Evolutionary conservation across 225 moss, liverwort and hornwort species (phyloP), one percentile per base, ranked within the genome.

Genomic region (Polytrichum formosum): DNA sequence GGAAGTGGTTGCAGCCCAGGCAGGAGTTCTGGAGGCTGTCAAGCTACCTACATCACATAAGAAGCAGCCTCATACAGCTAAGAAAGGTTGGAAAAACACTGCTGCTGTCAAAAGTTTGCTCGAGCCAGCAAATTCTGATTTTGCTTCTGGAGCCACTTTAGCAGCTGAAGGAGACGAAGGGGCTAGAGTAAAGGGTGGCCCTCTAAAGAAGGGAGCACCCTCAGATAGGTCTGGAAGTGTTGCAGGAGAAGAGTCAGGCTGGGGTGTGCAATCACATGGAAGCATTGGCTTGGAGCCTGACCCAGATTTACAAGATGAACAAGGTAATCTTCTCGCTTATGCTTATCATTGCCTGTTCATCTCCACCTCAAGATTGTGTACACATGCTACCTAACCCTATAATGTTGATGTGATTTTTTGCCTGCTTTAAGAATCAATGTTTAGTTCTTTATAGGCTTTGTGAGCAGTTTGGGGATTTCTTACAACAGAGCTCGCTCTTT

Each of bases 181-280:
- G 68, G 86, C 90, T 68, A 85, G 84, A 62, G 79, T 72, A 1
- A 90, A 87, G 69, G 29, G 64, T 69, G 78, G 88, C 22, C 80
- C 67, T 65, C 82, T 74, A n/a, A 91, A 84, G 79, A 94, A 88
- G 76, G 97, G 92, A 16, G 81, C 74, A 16, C 90, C 91, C 28
- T 90, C 88, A 37, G 98, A 94, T 82, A 88, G 90, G 71, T 90
- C 94, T 69, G 98, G 92, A 66, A 89, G 92, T 67, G 77, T 87
- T 82, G 87, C 81, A 75, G 98, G 88, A 71, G 94, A 94, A 29
- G 90, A 92, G 69, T 81, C 86, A 69, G 88, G 86, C 26, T 88
- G 78, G 84, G 86, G 83, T 37, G 77, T 84, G 65, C 90, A 86
- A 73, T 77, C 91, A 28, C 79, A 73, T 55, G 74, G 68, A 31